These are phyloP conservation scores for Talaromyces ruber DNA, from an alignment of 495 filamentous ascomycete genomes.

Conservation along the genomic window DNA sequence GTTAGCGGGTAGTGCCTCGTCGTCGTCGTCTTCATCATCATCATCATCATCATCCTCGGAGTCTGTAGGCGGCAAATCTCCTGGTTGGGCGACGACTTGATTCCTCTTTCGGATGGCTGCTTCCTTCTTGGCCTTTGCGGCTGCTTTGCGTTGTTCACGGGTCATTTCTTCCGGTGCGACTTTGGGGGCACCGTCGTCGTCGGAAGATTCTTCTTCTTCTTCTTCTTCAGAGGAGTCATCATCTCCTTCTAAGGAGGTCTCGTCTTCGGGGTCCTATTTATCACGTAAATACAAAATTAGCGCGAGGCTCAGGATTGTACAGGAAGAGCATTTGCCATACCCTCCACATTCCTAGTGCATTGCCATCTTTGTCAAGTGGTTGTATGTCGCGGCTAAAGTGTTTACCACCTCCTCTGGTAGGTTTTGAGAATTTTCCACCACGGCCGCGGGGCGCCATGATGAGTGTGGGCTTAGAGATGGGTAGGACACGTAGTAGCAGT, in stretches of 20 bases:
- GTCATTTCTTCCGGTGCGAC: conserved; percentile 43
- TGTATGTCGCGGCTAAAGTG: conserved; percentile 85
- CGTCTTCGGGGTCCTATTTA: conserved; percentile 5
- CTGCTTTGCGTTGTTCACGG: conserved; percentile 80
- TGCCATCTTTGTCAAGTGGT: conserved; percentile 79
- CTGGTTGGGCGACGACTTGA: conserved; percentile 56
- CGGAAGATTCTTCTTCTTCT: conserved; percentile 28
- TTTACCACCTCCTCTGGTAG: conserved; percentile 86
- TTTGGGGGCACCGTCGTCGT: conserved; percentile 23
- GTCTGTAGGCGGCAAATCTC: conserved; percentile 71
- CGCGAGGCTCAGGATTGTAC: too few species aligned
- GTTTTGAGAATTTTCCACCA: conserved; percentile 91
- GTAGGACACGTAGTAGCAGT: neutral
- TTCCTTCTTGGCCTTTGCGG: conserved; percentile 86
- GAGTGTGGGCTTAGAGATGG: neutral
- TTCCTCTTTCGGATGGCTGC: conserved; percentile 71
- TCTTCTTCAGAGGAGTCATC: conserved; percentile 33
- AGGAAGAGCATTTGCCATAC: too few species aligned
- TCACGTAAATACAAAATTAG: too few species aligned
- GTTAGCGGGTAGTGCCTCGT: conserved; percentile 67
- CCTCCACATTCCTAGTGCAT: conserved; percentile 67
- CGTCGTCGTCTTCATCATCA: conserved; percentile 46
- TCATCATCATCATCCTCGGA: conserved; percentile 53
- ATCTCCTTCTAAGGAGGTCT: conserved; percentile 1
- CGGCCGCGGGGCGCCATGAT: conserved; percentile 52